Base-by-base conservation (phyloP, 805 yeast genomes). In the Myxozyma monticola region DNA sequence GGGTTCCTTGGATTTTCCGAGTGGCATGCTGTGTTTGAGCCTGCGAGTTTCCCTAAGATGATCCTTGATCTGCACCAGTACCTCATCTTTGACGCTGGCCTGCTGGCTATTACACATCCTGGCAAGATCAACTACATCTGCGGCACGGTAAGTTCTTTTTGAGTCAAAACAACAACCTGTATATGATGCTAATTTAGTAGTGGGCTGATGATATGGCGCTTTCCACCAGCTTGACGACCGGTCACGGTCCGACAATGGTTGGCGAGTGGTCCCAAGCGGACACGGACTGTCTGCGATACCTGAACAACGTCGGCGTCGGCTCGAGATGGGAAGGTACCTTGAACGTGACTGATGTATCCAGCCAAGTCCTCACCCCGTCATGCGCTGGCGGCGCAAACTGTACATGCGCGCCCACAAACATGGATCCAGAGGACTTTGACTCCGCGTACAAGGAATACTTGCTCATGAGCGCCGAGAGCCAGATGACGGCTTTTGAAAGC, bases 221-320 rank as follows among this genome's bases (percentile, higher is more conserved):
- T 76, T 60, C 78, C 74, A 37, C 88, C 77, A 62, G 63, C 84
- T 17, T 48, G 15, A 56, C 22, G 83, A 83, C 69, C 62, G 75
- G 63, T 85, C 84, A 68, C 80, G 88, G 85, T 73, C 77, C 60
- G n/a, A 62, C 68, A 2, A 70, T 88, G 34, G 77, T 80, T 33
- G 96, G 95, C 56, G 95, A 88, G 70, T 88, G 88, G 84, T 72
- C 84, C 22, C 90, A 87, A 31, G 96, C 96, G 1, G 77, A 87
- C 60, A 86, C 91, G 2, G 96, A 88, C 71, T 88, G 96, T 72
- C 79, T 90, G 7, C 72, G 73, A 54, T 87, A 93, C 88, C 68
- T 88, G 41, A 88, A 88, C 62, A 90, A 93, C 65, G 90, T 83
- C 17, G 83, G 81, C 21, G 72, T 79, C 50, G 93, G 93, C 51